These are phyloP conservation scores for Curvularia eragrostidis DNA, from an alignment of 2,329 filamentous ascomycete species.

Conservation along the genomic window DNA sequence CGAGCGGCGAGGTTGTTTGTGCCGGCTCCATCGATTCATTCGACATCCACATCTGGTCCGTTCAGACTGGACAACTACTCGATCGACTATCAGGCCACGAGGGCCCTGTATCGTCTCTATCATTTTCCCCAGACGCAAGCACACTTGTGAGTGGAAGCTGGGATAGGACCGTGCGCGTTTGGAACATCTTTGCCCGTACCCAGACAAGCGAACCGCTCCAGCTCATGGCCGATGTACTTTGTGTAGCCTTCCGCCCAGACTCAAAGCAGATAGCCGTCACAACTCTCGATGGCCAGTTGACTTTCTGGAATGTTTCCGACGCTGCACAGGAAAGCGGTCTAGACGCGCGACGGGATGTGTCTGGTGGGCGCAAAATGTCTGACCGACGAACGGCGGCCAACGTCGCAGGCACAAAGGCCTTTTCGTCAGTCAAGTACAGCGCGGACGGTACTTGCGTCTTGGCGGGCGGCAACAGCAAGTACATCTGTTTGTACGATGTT, in stretches of 20 bases:
- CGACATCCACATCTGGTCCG: slow-evolving; percentile 97
- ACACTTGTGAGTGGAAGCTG: slow-evolving; percentile 90
- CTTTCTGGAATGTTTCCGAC: slow-evolving; percentile 92
- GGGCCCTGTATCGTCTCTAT: slow-evolving; percentile 85
- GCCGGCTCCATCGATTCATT: slow-evolving; percentile 96
- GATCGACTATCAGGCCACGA: slow-evolving; percentile 92
- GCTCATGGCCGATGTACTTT: slow-evolving; percentile 87
- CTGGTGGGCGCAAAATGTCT: slow-evolving; percentile 84
- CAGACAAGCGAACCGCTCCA: slow-evolving; percentile 95
- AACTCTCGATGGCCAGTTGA: slow-evolving; percentile 90
- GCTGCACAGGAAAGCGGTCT: slow-evolving; percentile 85
- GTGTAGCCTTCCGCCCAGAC: slow-evolving; percentile 86
- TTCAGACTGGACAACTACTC: slow-evolving; percentile 93
- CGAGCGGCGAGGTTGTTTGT: slow-evolving; percentile 93
- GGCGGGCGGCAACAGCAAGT: slow-evolving; percentile 95
- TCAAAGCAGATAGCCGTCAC: slow-evolving; percentile 90
- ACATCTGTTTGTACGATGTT: slow-evolving; percentile 97
- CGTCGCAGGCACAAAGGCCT: slow-evolving; percentile 86
- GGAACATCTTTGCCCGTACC: slow-evolving; percentile 92
- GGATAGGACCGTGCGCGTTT: slow-evolving; percentile 94
- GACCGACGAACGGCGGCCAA: slow-evolving; percentile 93
- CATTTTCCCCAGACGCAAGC: slow-evolving; percentile 86
- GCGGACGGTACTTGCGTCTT: slow-evolving; percentile 90
- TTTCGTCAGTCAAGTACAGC: slow-evolving; percentile 87
- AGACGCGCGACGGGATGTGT: slow-evolving; percentile 90